Evolutionary conservation across 805 yeast species (phyloP).

Genomic region (Pichia occidentalis): DNA sequence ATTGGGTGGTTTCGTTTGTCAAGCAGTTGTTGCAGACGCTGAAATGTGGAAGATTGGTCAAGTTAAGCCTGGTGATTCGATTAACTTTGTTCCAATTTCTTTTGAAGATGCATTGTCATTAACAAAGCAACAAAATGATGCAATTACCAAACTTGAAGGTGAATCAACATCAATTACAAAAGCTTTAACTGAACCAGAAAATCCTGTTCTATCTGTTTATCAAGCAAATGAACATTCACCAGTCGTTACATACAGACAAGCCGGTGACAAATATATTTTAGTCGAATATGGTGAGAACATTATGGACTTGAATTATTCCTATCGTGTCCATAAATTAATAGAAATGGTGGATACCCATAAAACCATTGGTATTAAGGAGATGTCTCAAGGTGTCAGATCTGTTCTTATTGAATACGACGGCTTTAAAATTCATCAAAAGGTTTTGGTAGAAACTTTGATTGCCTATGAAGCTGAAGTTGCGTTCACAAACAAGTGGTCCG

Average conservation of each 20-base stretch:
- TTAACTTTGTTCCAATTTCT: constrained; percentile 72
- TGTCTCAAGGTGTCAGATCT: constrained; percentile 97
- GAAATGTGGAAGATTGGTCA: constrained; percentile 99
- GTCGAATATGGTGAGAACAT: constrained; percentile 89
- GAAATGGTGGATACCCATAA: constrained; percentile 59
- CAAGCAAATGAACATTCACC: constrained; percentile 50
- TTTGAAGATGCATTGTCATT: constrained; percentile 62
- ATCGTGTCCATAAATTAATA: constrained; percentile 78
- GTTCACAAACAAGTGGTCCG: constrained; percentile 75
- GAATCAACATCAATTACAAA: constrained; percentile 26
- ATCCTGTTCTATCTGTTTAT: constrained; percentile 60
- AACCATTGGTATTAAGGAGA: constrained; percentile 80
- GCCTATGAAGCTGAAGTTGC: constrained; percentile 73
- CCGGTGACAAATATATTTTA: constrained; percentile 90
- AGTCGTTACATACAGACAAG: constrained; percentile 81
- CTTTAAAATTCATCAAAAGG: constrained; percentile 49
- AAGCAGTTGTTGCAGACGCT: constrained; percentile 90
- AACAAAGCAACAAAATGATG: constrained; percentile 53
- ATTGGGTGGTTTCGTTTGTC: constrained; percentile 94
- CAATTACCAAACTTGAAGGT: constrained; percentile 42
- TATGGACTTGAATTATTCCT: constrained; percentile 78
- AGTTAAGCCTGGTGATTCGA: constrained; percentile 87
- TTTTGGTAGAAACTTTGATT: constrained; percentile 55
- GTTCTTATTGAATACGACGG: constrained; percentile 84
- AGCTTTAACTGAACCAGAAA: constrained; percentile 42